phyloP scores from a whole-genome alignment of 441 rosid species.

The Sinapis alba region DNA sequence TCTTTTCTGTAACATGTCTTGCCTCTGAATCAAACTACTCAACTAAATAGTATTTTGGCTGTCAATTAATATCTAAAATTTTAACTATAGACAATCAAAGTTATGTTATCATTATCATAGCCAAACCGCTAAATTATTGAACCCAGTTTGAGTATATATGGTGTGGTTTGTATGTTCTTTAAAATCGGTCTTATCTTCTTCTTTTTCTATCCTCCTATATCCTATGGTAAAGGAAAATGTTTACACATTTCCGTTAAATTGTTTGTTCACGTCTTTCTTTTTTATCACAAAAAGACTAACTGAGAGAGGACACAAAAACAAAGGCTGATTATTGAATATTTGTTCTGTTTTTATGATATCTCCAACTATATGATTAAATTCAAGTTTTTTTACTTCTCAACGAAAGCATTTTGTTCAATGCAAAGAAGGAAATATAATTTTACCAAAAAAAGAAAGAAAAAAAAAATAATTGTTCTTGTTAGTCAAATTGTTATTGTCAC shows the following conservation, averaged over 20 bases:
- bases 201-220: not conserved
- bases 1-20: not conserved
- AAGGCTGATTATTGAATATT: not conserved
- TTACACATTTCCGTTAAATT: not conserved
- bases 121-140: not conserved
- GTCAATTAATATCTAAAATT: not conserved
- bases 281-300: not conserved
- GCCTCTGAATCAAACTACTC: not conserved
- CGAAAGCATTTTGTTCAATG: not conserved
- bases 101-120: not conserved
- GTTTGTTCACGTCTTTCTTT: not conserved
- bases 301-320: not conserved
- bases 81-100: not conserved
- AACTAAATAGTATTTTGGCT: not conserved
- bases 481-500: slow-evolving; percentile 1
- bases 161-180: not conserved
- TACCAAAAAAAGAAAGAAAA: too few relatives aligned
- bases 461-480: too few relatives aligned
- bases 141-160: not conserved
- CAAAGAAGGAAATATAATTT: not conserved
- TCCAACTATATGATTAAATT: not conserved
- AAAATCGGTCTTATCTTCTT: not conserved
- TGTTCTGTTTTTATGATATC: not conserved
- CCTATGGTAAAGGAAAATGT: not conserved
- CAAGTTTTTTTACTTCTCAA: not conserved